Evolutionary conservation across 257 asterid genomes (phyloP), one percentile per base, ranked within the genome.

Genomic region (Solanum gandarillasii): DNA sequence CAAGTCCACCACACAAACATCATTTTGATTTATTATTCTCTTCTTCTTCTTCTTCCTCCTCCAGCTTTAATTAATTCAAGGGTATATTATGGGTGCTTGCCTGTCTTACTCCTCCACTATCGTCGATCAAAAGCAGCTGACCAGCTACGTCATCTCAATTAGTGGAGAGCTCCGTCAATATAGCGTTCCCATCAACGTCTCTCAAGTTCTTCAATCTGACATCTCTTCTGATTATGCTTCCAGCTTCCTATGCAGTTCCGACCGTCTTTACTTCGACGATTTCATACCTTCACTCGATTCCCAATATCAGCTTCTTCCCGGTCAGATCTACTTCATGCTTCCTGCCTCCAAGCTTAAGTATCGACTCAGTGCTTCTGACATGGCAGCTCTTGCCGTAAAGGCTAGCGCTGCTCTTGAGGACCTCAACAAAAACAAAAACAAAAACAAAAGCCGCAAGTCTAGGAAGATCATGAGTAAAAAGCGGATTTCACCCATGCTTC

Each of bases 351-450:
- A 86, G 89, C 95, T 93, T 23, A 90, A 87, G 16, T 91, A 92
- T 32, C 93, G 89, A 12, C 91, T 95, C 27, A 89, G 92, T 14
- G 95, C 97, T 36, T 88, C 97, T 21, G 98, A 95, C 41, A 92
- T 95, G 98, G 98, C 95, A 14, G 95, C 97, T n/a, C 72, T 94
- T 21, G 97, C 98, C 76, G 93, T 95, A 12, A 94, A 94, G 90
- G 98, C 98, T 21, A 92, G 96, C 92, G 38, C 89, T 21, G 98
- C 96, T 7, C 87, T 95, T 12, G 88, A 92, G 86, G 75, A 90
- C 38, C 87, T 82, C 84, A 67, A 13, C 21, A 86, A 20, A 18
- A 58, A 55, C 86, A 83, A 73, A 21, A 58, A 52, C 32, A 52
- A 74, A 46, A 85, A 91, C 55, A 58, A 74, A 46, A 83, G 90